Conservation (phyloP, 2,329 filamentous ascomycete species). For the Penicillium polonicum region DNA sequence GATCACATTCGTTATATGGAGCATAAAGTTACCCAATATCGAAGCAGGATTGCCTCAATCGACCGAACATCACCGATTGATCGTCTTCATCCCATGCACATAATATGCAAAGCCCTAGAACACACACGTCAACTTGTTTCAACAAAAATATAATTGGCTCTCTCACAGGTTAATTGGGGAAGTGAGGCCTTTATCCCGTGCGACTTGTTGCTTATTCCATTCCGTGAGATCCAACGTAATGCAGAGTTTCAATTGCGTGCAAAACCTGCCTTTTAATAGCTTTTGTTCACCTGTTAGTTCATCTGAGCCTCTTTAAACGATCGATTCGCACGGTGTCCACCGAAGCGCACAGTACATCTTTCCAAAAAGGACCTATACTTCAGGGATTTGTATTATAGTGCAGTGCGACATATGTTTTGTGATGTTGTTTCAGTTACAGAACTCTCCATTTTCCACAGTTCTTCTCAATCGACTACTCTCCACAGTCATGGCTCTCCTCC, state of each 20-base stretch:
- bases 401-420: background rate
- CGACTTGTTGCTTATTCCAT: slow-evolving; percentile 4
- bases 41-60: background rate
- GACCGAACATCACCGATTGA: background rate
- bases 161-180: background rate
- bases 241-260: slow-evolving; percentile 5
- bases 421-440: slow-evolving; percentile 9
- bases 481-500: slow-evolving; percentile 7
- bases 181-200: background rate
- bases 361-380: background rate
- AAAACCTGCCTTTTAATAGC: background rate
- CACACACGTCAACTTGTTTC: background rate
- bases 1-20: background rate
- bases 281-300: background rate
- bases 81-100: background rate
- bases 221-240: slow-evolving; percentile 10
- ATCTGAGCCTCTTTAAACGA: background rate
- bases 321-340: background rate
- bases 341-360: background rate
- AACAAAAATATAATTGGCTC: slow-evolving; percentile 1
- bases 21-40: background rate
- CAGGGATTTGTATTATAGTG: background rate
- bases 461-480: slow-evolving; percentile 6
- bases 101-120: background rate
- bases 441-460: background rate